Percentiles rank a stretch among this genome's conserved stretches.
These are phyloP conservation scores for Plantago rigida DNA, from an alignment of 305 asterid species.

Conservation along the genomic window DNA sequence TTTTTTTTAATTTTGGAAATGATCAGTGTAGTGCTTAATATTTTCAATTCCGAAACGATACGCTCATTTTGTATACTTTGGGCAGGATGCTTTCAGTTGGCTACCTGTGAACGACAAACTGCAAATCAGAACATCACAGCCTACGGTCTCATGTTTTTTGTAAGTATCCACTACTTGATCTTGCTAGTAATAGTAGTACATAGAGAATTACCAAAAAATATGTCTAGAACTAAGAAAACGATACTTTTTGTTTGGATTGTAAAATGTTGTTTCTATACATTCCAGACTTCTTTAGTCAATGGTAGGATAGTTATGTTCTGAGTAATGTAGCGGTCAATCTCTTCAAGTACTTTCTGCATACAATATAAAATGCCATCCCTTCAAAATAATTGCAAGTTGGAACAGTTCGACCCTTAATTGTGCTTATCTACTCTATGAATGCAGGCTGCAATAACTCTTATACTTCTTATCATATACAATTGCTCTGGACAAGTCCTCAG, in stretches of 20 bases:
- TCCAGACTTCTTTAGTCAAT: not conserved
- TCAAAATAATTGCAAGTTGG: constrained; percentile 1
- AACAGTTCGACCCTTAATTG: constrained; percentile 12
- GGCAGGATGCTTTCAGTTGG: constrained; percentile 61
- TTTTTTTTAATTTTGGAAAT: too few species aligned
- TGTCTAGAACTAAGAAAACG: not conserved
- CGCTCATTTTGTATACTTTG: constrained; percentile 20
- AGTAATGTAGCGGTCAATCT: too few species aligned
- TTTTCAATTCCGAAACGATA: constrained; percentile 14
- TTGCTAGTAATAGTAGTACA: not conserved
- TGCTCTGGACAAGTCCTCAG: constrained; percentile 73
- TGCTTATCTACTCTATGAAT: constrained; percentile 18
- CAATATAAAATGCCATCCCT: too few species aligned
- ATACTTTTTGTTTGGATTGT: too few species aligned
- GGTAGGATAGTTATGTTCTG: not conserved
- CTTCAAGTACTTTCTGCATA: too few species aligned
- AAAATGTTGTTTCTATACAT: not conserved
- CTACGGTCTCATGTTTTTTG: constrained; percentile 61
- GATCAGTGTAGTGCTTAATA: constrained; percentile 8
- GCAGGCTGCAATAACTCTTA: constrained; percentile 59
- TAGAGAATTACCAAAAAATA: not conserved
- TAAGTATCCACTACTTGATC: constrained; percentile 33
- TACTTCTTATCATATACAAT: constrained; percentile 67
- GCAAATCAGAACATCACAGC: constrained; percentile 69
- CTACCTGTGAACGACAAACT: constrained; percentile 49